Conservation (phyloP, 495 filamentous ascomycete genomes). For the Stereocaulon alpinum region DNA sequence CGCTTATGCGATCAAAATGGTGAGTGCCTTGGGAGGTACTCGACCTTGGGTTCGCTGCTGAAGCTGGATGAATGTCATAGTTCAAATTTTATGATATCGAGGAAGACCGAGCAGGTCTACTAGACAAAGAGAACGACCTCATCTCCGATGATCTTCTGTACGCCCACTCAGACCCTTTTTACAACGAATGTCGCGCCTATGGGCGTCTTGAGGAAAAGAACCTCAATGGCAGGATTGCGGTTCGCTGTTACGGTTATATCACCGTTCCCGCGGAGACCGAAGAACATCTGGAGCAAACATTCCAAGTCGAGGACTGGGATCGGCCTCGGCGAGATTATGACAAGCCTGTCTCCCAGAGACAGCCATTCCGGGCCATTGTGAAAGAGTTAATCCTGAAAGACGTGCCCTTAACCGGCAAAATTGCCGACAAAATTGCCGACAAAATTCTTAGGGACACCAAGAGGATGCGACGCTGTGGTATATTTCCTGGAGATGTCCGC, state of each 20-base stretch:
- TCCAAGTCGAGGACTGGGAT: background rate
- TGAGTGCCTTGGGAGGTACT: background rate
- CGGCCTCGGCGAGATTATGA: background rate
- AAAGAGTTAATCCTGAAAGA: conserved; percentile 15
- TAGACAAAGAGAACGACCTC: background rate
- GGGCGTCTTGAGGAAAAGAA: conserved; percentile 10
- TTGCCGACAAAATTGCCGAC: background rate
- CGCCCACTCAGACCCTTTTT: conserved; percentile 12
- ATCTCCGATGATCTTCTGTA: background rate
- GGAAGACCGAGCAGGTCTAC: background rate
- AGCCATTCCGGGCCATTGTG: conserved; percentile 14
- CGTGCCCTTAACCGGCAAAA: background rate
- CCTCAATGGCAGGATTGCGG: conserved; percentile 15
- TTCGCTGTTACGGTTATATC: conserved; percentile 13
- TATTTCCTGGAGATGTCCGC: conserved; percentile 9
- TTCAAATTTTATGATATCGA: conserved; percentile 11
- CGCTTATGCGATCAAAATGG: conserved; percentile 11
- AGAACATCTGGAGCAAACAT: background rate
- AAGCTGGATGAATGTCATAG: background rate
- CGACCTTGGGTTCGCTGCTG: background rate
- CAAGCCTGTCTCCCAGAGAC: conserved; percentile 5
- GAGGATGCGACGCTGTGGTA: conserved; percentile 10
- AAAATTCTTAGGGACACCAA: conserved; percentile 13
- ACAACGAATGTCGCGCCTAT: conserved; percentile 15
- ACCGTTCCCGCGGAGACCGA: background rate